Evolutionary conservation across 2,329 filamentous ascomycete genomes (phyloP).

Genomic region (Claviceps spartinae): DNA sequence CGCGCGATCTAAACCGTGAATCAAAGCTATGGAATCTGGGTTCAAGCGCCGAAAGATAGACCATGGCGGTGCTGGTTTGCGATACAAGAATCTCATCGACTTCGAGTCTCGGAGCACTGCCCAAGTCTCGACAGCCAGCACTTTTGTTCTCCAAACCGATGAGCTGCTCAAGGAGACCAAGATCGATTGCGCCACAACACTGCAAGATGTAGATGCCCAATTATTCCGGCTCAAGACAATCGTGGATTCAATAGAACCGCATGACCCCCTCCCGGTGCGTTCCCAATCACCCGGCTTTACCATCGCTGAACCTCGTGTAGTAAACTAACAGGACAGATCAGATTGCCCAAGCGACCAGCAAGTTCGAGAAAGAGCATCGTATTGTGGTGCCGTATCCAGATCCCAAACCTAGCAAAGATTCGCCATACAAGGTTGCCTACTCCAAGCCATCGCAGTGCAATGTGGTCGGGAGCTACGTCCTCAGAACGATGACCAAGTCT

Average conservation of each 20-base stretch:
- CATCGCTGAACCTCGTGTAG: background rate
- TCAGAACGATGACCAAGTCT: conserved; percentile 57
- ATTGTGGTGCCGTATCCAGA: conserved; percentile 72
- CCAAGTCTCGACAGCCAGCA: conserved; percentile 33
- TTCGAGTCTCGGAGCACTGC: conserved; percentile 27
- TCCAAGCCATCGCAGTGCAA: conserved; percentile 66
- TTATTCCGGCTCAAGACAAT: conserved; percentile 38
- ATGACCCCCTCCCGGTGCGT: conserved; percentile 37
- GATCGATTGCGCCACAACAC: conserved; percentile 35
- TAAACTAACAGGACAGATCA: conserved; percentile 17
- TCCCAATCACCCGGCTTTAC: background rate
- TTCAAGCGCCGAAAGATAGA: conserved; percentile 37
- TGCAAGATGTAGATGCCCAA: conserved; percentile 34
- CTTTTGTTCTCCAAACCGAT: conserved; percentile 45
- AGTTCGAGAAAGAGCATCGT: conserved; percentile 51
- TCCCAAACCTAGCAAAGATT: conserved; percentile 62
- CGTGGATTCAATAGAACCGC: conserved; percentile 36
- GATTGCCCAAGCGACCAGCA: conserved; percentile 55
- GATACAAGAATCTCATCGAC: conserved; percentile 23
- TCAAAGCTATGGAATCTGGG: conserved; percentile 28
- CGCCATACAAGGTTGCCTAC: conserved; percentile 72
- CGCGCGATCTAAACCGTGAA: background rate
- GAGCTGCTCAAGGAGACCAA: conserved; percentile 43
- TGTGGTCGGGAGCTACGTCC: conserved; percentile 75
- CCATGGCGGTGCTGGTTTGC: conserved; percentile 22